A percentile compares a stretch with the other conserved stretches of the same genome.
Evolutionary conservation across 257 asterid species (phyloP).

Genomic region (Capsicum baccatum): DNA sequence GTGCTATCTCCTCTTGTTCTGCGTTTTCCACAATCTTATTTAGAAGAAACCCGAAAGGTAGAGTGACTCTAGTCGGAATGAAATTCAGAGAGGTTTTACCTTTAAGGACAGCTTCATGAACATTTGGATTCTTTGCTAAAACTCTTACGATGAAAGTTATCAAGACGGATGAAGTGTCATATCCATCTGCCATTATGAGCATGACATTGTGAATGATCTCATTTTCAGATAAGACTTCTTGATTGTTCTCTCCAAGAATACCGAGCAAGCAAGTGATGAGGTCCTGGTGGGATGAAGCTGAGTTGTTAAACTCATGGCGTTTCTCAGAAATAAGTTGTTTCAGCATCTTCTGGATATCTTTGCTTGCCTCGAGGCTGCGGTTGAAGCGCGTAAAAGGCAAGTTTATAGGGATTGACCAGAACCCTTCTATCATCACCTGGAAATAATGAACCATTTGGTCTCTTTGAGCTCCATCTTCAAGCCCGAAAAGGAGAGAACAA

Average conservation of each 20-base stretch:
- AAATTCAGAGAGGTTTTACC: slow-evolving; percentile 41
- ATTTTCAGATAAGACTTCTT: slow-evolving; percentile 53
- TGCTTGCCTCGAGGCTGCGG: slow-evolving; percentile 68
- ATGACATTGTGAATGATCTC: slow-evolving; percentile 66
- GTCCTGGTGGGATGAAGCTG: slow-evolving; percentile 60
- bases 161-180: slow-evolving; percentile 69
- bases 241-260: slow-evolving; percentile 46
- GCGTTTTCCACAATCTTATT: slow-evolving; percentile 19
- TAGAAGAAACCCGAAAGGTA: slow-evolving; percentile 11
- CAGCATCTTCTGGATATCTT: slow-evolving; percentile 49
- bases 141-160: slow-evolving; percentile 61
- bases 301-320: slow-evolving; percentile 47
- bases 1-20: slow-evolving; percentile 70
- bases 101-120: slow-evolving; percentile 56
- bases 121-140: slow-evolving; percentile 52
- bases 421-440: slow-evolving; percentile 57
- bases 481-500: slow-evolving; percentile 69
- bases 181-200: slow-evolving; percentile 71
- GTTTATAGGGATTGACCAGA: slow-evolving; percentile 74
- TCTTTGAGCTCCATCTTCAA: slow-evolving; percentile 54
- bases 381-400: slow-evolving; percentile 70
- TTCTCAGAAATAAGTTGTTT: slow-evolving; percentile 57
- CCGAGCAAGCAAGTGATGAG: slow-evolving; percentile 72
- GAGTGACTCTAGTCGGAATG: neutral
- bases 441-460: slow-evolving; percentile 49